Percentiles rank a stretch among this genome's conserved stretches.
These are phyloP conservation scores for Myriosclerotinia scirpicola DNA, from an alignment of 2,329 filamentous ascomycete species.

Conservation along the genomic window DNA sequence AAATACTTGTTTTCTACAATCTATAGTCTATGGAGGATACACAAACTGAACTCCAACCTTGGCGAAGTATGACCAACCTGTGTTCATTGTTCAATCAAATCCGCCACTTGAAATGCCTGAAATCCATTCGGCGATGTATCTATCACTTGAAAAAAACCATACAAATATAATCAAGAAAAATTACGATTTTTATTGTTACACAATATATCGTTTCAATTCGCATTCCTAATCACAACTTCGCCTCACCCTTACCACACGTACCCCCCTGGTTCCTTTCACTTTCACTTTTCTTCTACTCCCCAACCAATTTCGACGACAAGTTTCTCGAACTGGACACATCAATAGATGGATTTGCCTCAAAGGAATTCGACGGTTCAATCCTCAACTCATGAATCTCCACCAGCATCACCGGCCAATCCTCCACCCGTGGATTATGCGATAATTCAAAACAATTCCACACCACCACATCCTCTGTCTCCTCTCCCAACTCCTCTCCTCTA, in stretches of 20 bases:
- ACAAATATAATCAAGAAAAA: background rate
- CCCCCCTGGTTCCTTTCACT: background rate
- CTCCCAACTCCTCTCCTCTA: constrained; percentile 72
- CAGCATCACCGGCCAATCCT: constrained; percentile 85
- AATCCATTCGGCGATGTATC: no score
- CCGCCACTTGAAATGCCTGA: background rate
- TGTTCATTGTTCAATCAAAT: background rate
- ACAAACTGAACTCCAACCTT: background rate
- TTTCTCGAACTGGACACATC: constrained; percentile 42
- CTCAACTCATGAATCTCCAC: constrained; percentile 74
- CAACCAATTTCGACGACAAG: background rate
- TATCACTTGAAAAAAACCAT: background rate
- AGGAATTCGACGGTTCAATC: constrained; percentile 52
- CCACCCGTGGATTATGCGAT: constrained; percentile 82
- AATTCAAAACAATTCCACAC: constrained; percentile 92
- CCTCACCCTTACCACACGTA: background rate
- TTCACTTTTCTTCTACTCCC: background rate
- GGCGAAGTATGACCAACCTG: background rate
- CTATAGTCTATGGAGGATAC: background rate
- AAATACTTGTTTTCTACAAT: background rate
- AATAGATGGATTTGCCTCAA: constrained; percentile 50
- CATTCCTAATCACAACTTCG: background rate
- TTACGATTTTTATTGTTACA: no score
- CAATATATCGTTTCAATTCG: background rate
- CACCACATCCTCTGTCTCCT: constrained; percentile 80